Evolutionary conservation across 768 basidiomycete species (phyloP).

Genomic region (Grammothele lineata): DNA sequence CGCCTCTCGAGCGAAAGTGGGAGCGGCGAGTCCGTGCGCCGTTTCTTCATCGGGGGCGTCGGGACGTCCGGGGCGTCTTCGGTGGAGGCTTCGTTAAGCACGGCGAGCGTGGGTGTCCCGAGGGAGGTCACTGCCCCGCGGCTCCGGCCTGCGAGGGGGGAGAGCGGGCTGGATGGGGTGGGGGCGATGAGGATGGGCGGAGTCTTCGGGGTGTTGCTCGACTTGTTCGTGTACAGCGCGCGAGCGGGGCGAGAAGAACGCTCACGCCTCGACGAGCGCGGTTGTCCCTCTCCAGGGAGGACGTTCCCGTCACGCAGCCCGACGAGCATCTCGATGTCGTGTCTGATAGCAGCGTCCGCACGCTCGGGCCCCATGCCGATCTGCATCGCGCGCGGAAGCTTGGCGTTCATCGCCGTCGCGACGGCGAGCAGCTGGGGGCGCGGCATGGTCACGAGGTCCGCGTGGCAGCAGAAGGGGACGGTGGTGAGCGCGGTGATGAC

Average conservation of each 20-base stretch:
- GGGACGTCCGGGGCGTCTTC: background rate
- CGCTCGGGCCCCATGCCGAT: slow-evolving; percentile 42
- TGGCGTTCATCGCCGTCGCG: slow-evolving; percentile 50
- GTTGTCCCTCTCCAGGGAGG: background rate
- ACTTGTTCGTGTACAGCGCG: no score
- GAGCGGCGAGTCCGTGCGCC: slow-evolving; percentile 10
- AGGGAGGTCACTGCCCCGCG: background rate
- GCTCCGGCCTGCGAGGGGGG: slow-evolving; percentile 15
- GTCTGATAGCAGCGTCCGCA: slow-evolving; percentile 43
- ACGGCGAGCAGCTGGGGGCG: slow-evolving; percentile 48
- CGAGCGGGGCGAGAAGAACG: no score
- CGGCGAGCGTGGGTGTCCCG: background rate
- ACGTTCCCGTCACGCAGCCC: slow-evolving; percentile 40
- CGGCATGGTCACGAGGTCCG: slow-evolving; percentile 64
- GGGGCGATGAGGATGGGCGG: slow-evolving; percentile 10
- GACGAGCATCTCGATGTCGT: slow-evolving; percentile 55
- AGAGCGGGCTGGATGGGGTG: slow-evolving; percentile 13
- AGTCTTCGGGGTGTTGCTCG: background rate
- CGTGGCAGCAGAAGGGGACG: slow-evolving; percentile 70
- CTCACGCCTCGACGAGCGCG: background rate
- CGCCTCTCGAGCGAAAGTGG: background rate
- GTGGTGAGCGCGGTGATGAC: slow-evolving; percentile 57
- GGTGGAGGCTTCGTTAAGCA: background rate
- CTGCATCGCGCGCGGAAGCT: slow-evolving; percentile 46
- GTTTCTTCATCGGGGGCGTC: slow-evolving; percentile 18